These are phyloP conservation scores for Flaveria trinervia DNA, from an alignment of 129 eudicot genomes.

Conservation along the genomic window DNA sequence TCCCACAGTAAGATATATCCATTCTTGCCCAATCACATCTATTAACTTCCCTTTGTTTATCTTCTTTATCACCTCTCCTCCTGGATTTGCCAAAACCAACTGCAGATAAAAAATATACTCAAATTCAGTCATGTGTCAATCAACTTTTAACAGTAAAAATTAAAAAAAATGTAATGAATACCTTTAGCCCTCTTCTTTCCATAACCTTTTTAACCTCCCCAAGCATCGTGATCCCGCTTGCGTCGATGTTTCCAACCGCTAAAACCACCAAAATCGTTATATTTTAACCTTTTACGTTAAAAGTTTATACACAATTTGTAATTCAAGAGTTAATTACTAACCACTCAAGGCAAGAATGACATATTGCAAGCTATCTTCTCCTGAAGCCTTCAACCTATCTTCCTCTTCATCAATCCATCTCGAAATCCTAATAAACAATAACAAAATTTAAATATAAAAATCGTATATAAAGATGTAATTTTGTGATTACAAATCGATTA, in stretches of 20 bases:
- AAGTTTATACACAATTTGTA: background rate
- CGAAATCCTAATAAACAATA: constrained; percentile 48
- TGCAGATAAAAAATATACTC: background rate
- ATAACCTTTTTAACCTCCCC: constrained; percentile 68
- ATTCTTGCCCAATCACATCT: constrained; percentile 74
- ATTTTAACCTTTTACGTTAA: background rate
- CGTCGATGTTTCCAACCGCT: constrained; percentile 91
- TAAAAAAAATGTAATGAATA: constrained; percentile 2
- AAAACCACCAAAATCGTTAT: background rate
- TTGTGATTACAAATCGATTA: background rate
- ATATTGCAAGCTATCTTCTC: constrained; percentile 56
- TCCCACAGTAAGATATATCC: constrained; percentile 82
- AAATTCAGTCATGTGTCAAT: background rate
- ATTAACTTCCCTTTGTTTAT: constrained; percentile 63
- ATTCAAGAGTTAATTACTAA: constrained; percentile 29
- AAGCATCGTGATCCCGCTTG: constrained; percentile 89
- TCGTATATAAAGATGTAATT: background rate
- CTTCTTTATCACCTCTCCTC: constrained; percentile 96
- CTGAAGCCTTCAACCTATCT: constrained; percentile 55
- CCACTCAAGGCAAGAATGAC: constrained; percentile 82
- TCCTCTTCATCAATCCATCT: constrained; percentile 97
- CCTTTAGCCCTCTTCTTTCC: constrained; percentile 85
- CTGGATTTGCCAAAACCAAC: constrained; percentile 84
- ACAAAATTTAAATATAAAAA: background rate
- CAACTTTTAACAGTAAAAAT: background rate